Percentiles rank a stretch among this genome's conserved stretches.
Evolutionary conservation across 306 rosid genomes (phyloP).

Genomic region (Glycine latifolia): DNA sequence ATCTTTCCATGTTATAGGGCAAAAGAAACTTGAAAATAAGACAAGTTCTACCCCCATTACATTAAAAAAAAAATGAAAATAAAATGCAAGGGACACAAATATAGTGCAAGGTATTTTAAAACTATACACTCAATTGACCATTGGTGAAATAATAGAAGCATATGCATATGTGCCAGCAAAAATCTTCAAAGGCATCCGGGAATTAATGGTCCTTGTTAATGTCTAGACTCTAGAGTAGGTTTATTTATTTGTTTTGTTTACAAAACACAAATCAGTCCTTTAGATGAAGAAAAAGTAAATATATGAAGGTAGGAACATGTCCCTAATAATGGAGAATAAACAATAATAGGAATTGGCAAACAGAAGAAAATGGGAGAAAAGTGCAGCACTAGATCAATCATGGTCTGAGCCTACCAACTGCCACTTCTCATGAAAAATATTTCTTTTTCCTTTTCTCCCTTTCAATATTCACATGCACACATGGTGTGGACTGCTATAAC

Average conservation of each 20-base stretch:
- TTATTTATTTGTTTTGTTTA: not conserved
- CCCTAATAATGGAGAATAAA: constrained; percentile 44
- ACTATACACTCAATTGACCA: constrained; percentile 46
- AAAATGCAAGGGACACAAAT: constrained; percentile 38
- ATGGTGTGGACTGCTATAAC: constrained; percentile 46
- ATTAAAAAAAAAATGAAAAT: constrained; percentile 7
- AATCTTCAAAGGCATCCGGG: constrained; percentile 33
- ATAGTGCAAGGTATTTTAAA: constrained; percentile 31
- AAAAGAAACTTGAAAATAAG: constrained; percentile 66
- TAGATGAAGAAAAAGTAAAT: constrained; percentile 37
- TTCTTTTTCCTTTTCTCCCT: not conserved
- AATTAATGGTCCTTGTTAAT: constrained; percentile 41
- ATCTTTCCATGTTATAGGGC: constrained; percentile 82
- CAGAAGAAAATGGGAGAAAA: constrained; percentile 63
- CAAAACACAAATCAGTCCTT: constrained; percentile 2
- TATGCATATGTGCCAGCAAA: constrained; percentile 30
- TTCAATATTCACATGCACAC: constrained; percentile 76
- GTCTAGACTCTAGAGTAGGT: constrained; percentile 20
- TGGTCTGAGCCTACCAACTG: constrained; percentile 68
- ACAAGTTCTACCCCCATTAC: constrained; percentile 53
- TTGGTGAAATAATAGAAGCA: constrained; percentile 29
- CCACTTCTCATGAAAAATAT: constrained; percentile 50
- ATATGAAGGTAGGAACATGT: constrained; percentile 43
- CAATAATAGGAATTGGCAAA: constrained; percentile 45
- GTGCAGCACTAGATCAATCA: constrained; percentile 65